Base-by-base conservation (phyloP, 2,329 filamentous ascomycete species). In the Aspergillus aculeatus region DNA sequence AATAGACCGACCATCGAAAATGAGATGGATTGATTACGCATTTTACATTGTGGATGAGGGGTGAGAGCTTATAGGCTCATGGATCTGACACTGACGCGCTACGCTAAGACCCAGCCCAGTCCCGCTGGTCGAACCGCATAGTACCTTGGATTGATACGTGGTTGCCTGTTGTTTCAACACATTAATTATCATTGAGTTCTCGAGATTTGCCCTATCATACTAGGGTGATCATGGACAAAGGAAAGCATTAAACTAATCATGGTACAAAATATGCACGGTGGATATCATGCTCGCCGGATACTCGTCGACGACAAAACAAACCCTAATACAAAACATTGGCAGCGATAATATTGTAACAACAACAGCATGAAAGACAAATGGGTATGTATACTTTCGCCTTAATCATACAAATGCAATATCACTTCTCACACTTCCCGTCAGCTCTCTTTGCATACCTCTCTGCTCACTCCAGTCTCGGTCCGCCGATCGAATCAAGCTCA, bases 331-430 rank as follows among this genome's bases (percentile, higher is more conserved):
- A 5, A 5, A 44, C 14, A 55, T 48, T 29, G 32, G 11, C 32
- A 35, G 32, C 32, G 11, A 35, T 2, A 35, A 16, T 5, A 32
- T 9, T 12, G 7, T 9, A 35, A 35, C 32, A 12, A 35, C 32
- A 35, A 12, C 9, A 35, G 58, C 54, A 50, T 35, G 23, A 29
- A 56, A 56, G 24, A 41, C 41, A 24, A 47, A 44, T 19, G 24
- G 19, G 35, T 38, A 35, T 44, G 31, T 24, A 44, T 44, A 44
- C 14, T 12, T 11, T 50, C 47, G 9, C 24, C 32, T 29, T 26
- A 14, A 19, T 61, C 50, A 73, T 35, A 74, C 66, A 66, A 74
- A 75, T n/a, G 67, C 68, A 16, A 69, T 61, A 54, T 70, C 69
- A 26, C 69, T 70, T 47, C 63, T 57, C n/a, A 68, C 62, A 60